A percentile compares a stretch with the other conserved stretches of the same genome.
phyloP scores from a whole-genome alignment of 108 stramenopile species.

The Skeletonema tropicum region DNA sequence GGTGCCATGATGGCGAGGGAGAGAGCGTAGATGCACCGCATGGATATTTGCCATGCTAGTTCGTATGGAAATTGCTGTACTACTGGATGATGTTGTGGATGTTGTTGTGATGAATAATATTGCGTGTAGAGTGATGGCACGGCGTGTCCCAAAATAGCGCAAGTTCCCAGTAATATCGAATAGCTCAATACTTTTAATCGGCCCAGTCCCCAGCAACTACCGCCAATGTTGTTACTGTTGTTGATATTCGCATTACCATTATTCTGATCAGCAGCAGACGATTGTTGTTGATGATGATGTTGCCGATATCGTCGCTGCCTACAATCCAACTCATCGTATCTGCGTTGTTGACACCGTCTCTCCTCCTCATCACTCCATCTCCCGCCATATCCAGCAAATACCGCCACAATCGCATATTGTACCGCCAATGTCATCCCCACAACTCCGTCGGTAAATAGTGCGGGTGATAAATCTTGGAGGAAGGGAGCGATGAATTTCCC shows the following conservation, averaged over 20 bases:
- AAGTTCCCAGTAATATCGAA: conserved; percentile 47
- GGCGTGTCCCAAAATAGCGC: conserved; percentile 52
- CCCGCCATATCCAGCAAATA: conserved; percentile 35
- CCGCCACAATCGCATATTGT: conserved; percentile 30
- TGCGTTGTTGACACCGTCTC: not conserved
- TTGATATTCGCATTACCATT: not conserved
- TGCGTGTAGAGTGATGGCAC: conserved; percentile 15
- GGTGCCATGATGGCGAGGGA: conserved; percentile 45
- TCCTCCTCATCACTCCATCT: conserved; percentile 51
- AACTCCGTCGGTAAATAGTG: conserved; percentile 23
- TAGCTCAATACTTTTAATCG: conserved; percentile 43
- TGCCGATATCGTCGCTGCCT: no score
- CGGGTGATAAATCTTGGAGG: conserved; percentile 45
- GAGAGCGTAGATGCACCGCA: conserved; percentile 48
- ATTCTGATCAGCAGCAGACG: not conserved
- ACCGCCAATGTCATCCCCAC: conserved; percentile 55
- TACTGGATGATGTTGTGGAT: not conserved
- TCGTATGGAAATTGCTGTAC: not conserved
- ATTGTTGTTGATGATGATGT: not conserved
- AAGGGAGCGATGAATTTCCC: conserved; percentile 67
- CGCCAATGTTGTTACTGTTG: not conserved
- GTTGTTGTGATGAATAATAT: conserved; percentile 1
- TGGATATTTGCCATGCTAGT: conserved; percentile 38
- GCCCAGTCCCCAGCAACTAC: conserved; percentile 37
- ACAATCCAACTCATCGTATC: not conserved